Percentiles rank a stretch among this genome's conserved stretches.
Evolutionary conservation across 345 rosid genomes (phyloP).

Genomic region (Heritiera fomes): DNA sequence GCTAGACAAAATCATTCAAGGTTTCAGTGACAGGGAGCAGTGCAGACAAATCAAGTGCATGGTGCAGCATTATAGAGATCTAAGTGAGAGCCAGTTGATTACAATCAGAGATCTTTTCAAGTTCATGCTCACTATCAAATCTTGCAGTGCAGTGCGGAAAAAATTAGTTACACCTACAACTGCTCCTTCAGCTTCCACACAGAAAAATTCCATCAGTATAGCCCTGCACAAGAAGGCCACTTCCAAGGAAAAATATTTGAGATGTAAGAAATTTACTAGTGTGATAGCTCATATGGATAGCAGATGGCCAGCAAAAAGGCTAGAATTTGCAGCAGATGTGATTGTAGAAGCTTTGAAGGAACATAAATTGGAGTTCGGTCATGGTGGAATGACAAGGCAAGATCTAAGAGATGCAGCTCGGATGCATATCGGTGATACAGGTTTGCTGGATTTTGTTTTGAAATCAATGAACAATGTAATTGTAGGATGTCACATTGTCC

Average conservation of each 20-base stretch:
- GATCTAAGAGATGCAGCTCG: conserved; percentile 92
- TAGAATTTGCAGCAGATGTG: conserved; percentile 77
- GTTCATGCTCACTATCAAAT: conserved; percentile 67
- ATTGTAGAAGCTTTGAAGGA: conserved; percentile 63
- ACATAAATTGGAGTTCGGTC: conserved; percentile 39
- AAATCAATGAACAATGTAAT: conserved; percentile 81
- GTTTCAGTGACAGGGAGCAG: conserved; percentile 36
- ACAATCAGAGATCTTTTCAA: conserved; percentile 70
- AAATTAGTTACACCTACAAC: conserved; percentile 27
- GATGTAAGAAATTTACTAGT: conserved; percentile 43
- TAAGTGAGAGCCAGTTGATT: conserved; percentile 61
- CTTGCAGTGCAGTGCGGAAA: conserved; percentile 37
- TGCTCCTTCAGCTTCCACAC: conserved; percentile 18
- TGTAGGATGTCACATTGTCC: conserved; percentile 53
- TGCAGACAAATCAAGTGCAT: conserved; percentile 45
- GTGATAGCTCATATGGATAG: conserved; percentile 59
- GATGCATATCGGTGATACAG: conserved; percentile 87
- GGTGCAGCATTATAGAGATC: conserved; percentile 49
- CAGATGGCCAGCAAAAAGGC: conserved; percentile 81
- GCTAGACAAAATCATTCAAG: conserved; percentile 50
- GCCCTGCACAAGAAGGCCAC: conserved; percentile 34
- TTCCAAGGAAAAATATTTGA: conserved; percentile 37
- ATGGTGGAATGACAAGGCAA: conserved; percentile 76
- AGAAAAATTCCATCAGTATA: conserved; percentile 27
- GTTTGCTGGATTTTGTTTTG: conserved; percentile 79